Base-by-base conservation (phyloP, 352 stramenopile genomes). In the Globisporangium takayamanum region DNA sequence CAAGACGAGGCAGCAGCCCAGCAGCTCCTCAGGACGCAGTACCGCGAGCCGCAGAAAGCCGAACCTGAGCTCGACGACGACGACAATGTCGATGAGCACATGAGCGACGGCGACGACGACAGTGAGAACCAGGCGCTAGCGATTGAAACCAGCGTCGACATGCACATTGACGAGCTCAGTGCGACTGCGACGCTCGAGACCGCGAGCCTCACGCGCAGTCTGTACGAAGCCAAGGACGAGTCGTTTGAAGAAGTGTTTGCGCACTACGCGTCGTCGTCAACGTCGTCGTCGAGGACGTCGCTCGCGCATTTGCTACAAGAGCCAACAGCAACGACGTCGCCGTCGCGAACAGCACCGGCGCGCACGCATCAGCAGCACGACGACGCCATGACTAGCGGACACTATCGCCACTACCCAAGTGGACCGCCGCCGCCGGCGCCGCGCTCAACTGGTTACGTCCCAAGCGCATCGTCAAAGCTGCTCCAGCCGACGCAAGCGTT, bases 401-500 rank as follows among this genome's bases (percentile, higher is more conserved):
- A 33, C 28, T 6, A 33, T 39, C 33, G 11, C 5, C 10, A 12
- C 33, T 7, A 39, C 33, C 6, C 5, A 12, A 39, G 33, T 39
- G 33, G 33, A 0, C 33, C 33, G n/a, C 47, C 67, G 22, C 57
- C 51, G 12, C 54, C 63, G n/a, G 53, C 37, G 30, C 62, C 33
- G 37, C 54, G 30, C 51, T 55, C 55, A 44, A 41, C 42, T 8
- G 48, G 50, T 2, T 22, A 46, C 25, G 37, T n/a, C 15, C 48
- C 52, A 11, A 37, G 51, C 15, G 55, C 70, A 18, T 60, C 70
- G 28, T 88, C 78, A 10, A 80, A 78, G 52, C 60, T 89, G 20
- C 68, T 89, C 50, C 80, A 88, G 55, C 82, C 80, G 0, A 92
- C 83, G 5, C 69, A 90, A 59, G 80, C 80, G 33, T 90, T 72